Evolutionary conservation across 2,329 filamentous ascomycete species (phyloP), one percentile per base, ranked within the genome.

Genomic region (Apiospora pterosperma): DNA sequence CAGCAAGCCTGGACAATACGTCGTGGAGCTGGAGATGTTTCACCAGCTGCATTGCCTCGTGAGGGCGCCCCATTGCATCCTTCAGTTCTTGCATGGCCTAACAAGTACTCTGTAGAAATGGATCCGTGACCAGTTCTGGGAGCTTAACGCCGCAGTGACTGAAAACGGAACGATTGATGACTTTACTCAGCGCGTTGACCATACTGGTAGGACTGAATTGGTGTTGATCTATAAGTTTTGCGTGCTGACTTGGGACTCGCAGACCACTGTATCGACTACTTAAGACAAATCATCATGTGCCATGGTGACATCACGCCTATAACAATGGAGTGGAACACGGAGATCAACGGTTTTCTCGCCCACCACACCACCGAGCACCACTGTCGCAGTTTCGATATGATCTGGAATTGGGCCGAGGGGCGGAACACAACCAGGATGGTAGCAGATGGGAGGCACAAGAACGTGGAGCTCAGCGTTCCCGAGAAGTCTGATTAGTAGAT

Each of bases 301-400:
- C 55, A 59, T 34, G 55, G 55, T n/a, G 55, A 59, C n/a, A 25
- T 59, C n/a, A 59, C 55, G 55, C 55, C 55, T 14, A 25, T 59
- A 10, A 25, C n/a, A 10, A 7, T 28, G 5, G 55, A 59, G 28
- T 59, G 55, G 55, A 25, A 28, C n/a, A 25, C 55, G n/a, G 55
- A 59, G n/a, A 7, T 28, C 16, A 59, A 59, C n/a, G 25, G 16
- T 25, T 59, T 7, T 59, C n/a, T 28, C 16, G 55, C 55, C 14
- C n/a, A 59, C 10, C 55, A 59, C 10, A 59, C 6, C n/a, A 59
- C n/a, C n/a, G n/a, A 28, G 55, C 55, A 59, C 28, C 16, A 25
- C 16, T 59, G 55, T 34, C n/a, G 55, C n/a, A 28, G 10, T 34
- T 59, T 25, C 10, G 55, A 59, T 10, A n/a, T n/a, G n/a, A 25